Percentiles rank a stretch among this genome's conserved stretches.
phyloP scores from a whole-genome alignment of 1,139 yeast species.

The Hyphopichia pseudoburtonii region DNA sequence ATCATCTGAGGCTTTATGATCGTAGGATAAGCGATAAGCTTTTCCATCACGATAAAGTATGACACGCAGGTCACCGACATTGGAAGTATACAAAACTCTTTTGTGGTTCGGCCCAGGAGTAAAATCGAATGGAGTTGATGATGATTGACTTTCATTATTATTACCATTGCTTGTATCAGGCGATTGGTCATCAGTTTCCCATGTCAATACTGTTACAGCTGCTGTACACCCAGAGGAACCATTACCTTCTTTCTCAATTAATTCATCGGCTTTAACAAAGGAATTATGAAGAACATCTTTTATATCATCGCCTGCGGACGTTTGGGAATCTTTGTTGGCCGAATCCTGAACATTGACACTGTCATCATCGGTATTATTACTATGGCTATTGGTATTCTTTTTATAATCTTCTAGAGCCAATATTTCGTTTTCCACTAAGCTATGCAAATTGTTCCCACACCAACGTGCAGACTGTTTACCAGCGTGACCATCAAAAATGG shows the following conservation, averaged over 20 bases:
- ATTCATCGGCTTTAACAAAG: constrained; percentile 72
- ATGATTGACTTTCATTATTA: constrained; percentile 3
- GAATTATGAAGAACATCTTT: constrained; percentile 57
- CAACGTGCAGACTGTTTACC: constrained; percentile 92
- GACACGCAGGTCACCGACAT: constrained; percentile 91
- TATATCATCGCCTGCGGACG: too few species aligned
- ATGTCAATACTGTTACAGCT: constrained; percentile 85
- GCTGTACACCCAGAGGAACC: constrained; percentile 92
- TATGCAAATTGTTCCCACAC: constrained; percentile 88
- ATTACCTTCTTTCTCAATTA: constrained; percentile 57
- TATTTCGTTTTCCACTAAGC: constrained; percentile 58
- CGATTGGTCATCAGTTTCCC: constrained; percentile 57
- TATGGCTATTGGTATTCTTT: constrained; percentile 7
- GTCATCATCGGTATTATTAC: constrained; percentile 10
- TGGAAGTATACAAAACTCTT: constrained; percentile 86
- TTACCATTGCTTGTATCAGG: constrained; percentile 6
- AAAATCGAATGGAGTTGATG: constrained; percentile 38
- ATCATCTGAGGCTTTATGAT: constrained; percentile 88
- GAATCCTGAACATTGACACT: too few species aligned
- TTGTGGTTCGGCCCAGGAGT: constrained; percentile 49
- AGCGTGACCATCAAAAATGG: constrained; percentile 96
- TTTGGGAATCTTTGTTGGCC: too few species aligned
- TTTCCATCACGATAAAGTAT: constrained; percentile 72
- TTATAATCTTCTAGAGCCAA: constrained; percentile 13
- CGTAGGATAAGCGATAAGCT: constrained; percentile 82